Percentiles rank a stretch among this genome's conserved stretches.
phyloP scores from a whole-genome alignment of 805 yeast species.

The Candida mattraensis region DNA sequence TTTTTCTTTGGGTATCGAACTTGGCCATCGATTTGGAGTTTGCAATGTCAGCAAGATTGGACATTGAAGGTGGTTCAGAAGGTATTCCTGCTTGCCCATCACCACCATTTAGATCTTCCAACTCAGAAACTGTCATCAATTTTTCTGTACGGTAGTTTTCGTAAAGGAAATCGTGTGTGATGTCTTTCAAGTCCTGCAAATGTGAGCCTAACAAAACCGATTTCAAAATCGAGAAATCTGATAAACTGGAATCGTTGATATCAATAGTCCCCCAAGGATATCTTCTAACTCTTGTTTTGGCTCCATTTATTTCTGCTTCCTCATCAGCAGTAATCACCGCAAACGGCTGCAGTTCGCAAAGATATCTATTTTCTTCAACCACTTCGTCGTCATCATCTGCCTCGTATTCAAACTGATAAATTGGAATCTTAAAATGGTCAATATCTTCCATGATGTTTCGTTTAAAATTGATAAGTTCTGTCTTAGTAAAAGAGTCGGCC shows the following conservation, averaged over 20 bases:
- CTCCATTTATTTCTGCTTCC: constrained; percentile 51
- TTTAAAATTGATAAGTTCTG: constrained; percentile 61
- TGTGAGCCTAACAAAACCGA: constrained; percentile 60
- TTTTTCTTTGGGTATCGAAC: constrained; percentile 19
- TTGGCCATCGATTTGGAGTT: constrained; percentile 34
- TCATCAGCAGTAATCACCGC: constrained; percentile 68
- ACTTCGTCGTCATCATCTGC: constrained; percentile 72
- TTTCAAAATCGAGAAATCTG: constrained; percentile 55
- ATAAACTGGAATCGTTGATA: constrained; percentile 49
- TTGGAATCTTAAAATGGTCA: constrained; percentile 67
- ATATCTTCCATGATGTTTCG: constrained; percentile 60
- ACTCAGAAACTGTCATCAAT: constrained; percentile 53
- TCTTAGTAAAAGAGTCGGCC: constrained; percentile 68
- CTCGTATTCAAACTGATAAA: constrained; percentile 68
- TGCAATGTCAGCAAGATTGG: constrained; percentile 57
- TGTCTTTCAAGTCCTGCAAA: constrained; percentile 62
- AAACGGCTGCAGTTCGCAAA: constrained; percentile 71
- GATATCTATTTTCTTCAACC: constrained; percentile 63
- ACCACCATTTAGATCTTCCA: constrained; percentile 30
- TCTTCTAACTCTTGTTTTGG: constrained; percentile 54
- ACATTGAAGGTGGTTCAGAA: constrained; percentile 55
- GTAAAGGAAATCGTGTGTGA: constrained; percentile 63
- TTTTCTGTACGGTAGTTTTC: constrained; percentile 67
- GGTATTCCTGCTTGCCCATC: constrained; percentile 16
- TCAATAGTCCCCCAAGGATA: constrained; percentile 78